A percentile compares a stretch with the other conserved stretches of the same genome.
phyloP scores from a whole-genome alignment of 2,329 filamentous ascomycete species.

The Aspergillus alliaceus region DNA sequence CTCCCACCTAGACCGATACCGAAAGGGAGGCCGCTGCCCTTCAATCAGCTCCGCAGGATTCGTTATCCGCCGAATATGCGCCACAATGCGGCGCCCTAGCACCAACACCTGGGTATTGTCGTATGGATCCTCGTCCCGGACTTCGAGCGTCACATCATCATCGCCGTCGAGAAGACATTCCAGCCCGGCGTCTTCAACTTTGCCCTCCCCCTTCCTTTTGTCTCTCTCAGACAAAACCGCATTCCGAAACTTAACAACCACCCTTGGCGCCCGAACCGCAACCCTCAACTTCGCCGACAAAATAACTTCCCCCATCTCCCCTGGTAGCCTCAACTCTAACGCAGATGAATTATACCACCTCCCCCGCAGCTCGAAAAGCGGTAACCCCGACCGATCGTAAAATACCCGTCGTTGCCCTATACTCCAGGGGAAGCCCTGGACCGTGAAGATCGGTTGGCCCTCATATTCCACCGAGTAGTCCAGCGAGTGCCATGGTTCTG shows the following conservation, averaged over 20 bases:
- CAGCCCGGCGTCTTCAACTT: not conserved
- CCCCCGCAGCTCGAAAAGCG: constrained; percentile 17
- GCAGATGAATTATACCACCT: constrained; percentile 17
- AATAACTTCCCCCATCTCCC: constrained; percentile 3
- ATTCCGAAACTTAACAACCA: constrained; percentile 14
- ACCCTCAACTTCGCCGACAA: constrained; percentile 16
- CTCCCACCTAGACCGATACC: constrained; percentile 16
- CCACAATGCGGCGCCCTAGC: constrained; percentile 8
- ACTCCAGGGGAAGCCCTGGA: constrained; percentile 16
- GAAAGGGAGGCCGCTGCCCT: constrained; percentile 17
- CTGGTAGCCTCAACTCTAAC: constrained; percentile 13
- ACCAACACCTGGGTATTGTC: constrained; percentile 16
- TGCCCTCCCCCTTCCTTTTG: not conserved
- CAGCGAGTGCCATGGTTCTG: constrained; percentile 20
- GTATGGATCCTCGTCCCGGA: constrained; percentile 13
- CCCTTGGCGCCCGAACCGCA: constrained; percentile 12
- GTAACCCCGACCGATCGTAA: constrained; percentile 15
- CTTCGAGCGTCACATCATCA: constrained; percentile 10
- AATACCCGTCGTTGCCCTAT: constrained; percentile 15
- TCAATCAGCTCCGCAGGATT: constrained; percentile 10
- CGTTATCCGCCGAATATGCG: constrained; percentile 13
- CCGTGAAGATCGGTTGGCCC: constrained; percentile 11
- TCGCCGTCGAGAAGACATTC: too few relatives aligned
- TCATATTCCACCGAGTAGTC: constrained; percentile 13
- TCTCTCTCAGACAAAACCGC: not conserved